phyloP scores from a whole-genome alignment of 2,329 filamentous ascomycete genomes.

The Diaporthe vaccinii region DNA sequence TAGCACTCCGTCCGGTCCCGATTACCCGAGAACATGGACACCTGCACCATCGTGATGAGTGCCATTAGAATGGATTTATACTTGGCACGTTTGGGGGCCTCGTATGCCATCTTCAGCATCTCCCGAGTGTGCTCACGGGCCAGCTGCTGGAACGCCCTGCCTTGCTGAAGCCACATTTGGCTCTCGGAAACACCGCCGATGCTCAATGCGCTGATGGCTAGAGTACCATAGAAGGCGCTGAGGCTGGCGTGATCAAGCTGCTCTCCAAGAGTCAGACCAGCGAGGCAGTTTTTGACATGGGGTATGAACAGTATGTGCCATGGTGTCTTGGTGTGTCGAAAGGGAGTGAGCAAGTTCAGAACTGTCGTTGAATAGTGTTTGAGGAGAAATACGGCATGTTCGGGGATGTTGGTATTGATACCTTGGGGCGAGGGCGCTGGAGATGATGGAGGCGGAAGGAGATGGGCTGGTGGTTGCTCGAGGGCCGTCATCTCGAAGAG shows the following conservation, averaged over 20 bases:
- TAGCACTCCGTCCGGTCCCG: conserved; percentile 53
- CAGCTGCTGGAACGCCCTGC: conserved; percentile 46
- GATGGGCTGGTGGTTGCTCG: background rate
- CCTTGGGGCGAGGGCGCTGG: background rate
- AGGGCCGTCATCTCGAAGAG: background rate
- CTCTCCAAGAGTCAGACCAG: conserved; percentile 53
- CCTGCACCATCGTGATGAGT: conserved; percentile 55
- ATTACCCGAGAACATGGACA: conserved; percentile 52
- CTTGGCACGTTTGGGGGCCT: conserved; percentile 44
- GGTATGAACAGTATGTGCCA: conserved; percentile 57
- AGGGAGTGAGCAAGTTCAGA: conserved; percentile 52
- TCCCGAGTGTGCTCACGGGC: conserved; percentile 48
- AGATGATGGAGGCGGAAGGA: conserved; percentile 2
- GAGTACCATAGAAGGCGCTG: conserved; percentile 53
- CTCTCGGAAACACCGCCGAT: conserved; percentile 48
- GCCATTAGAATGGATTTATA: conserved; percentile 58
- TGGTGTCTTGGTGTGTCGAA: conserved; percentile 55
- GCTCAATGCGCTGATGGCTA: conserved; percentile 56
- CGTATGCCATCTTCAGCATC: conserved; percentile 50
- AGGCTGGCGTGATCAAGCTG: conserved; percentile 51
- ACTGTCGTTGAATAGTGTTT: conserved; percentile 54
- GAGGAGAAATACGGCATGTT: conserved; percentile 54
- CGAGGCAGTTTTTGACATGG: conserved; percentile 52
- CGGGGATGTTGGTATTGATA: conserved; percentile 38
- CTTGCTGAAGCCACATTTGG: conserved; percentile 50